phyloP scores from a whole-genome alignment of 2,329 filamentous ascomycete genomes.

The Talaromyces verruculosus region DNA sequence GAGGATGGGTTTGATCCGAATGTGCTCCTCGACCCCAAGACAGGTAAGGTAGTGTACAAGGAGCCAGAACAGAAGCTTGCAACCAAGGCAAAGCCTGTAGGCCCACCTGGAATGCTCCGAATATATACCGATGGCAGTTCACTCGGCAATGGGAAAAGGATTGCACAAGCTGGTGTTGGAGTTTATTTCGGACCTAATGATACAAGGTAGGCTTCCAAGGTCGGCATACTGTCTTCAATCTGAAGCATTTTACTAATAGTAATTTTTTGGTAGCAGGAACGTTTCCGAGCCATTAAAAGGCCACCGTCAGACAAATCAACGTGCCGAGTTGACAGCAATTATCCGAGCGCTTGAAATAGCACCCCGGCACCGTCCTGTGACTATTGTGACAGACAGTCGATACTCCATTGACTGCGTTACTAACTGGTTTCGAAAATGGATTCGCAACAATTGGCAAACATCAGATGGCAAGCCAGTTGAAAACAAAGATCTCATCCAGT shows the following conservation, averaged over 20 bases:
- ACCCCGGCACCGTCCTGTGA: slow-evolving; percentile 65
- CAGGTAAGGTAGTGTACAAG: slow-evolving; percentile 58
- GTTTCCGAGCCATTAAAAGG: slow-evolving; percentile 75
- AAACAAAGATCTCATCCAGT: slow-evolving; percentile 80
- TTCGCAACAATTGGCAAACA: slow-evolving; percentile 75
- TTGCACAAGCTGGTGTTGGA: slow-evolving; percentile 61
- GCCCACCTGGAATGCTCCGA: slow-evolving; percentile 52
- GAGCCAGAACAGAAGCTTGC: slow-evolving; percentile 50
- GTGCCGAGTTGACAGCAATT: slow-evolving; percentile 90
- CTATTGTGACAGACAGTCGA: slow-evolving; percentile 83
- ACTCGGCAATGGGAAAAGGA: slow-evolving; percentile 56
- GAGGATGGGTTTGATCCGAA: slow-evolving; percentile 64
- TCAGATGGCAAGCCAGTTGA: slow-evolving; percentile 68
- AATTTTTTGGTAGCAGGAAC: slow-evolving; percentile 51
- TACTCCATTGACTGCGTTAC: slow-evolving; percentile 90
- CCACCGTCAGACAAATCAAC: slow-evolving; percentile 83
- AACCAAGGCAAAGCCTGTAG: slow-evolving; percentile 48
- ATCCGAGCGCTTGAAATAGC: slow-evolving; percentile 76
- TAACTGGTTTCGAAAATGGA: slow-evolving; percentile 78
- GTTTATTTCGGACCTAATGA: slow-evolving; percentile 64
- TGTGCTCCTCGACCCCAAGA: slow-evolving; percentile 54
- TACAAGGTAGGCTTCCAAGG: slow-evolving; percentile 48
- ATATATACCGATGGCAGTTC: slow-evolving; percentile 67
- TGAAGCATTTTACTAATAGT: neutral
- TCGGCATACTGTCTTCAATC: neutral